A percentile compares a stretch with the other conserved stretches of the same genome.
Evolutionary conservation across 2,329 filamentous ascomycete species (phyloP).

Genomic region (Lachnellula suecica): DNA sequence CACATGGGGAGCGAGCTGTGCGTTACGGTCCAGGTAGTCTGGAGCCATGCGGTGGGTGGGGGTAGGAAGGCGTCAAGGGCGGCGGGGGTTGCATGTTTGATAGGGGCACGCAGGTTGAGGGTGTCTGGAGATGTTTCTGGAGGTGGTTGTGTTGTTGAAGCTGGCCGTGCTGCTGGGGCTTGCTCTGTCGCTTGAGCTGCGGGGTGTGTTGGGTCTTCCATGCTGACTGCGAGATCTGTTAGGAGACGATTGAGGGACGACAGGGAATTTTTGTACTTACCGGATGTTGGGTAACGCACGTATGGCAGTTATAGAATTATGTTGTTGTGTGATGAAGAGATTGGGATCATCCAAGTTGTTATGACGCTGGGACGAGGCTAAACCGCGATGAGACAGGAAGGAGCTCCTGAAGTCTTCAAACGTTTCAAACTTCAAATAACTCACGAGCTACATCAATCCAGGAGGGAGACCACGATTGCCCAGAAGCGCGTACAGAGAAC

Average conservation of each 20-base stretch:
- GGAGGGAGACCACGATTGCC: too few relatives aligned
- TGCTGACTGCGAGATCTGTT: background rate
- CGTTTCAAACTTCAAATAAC: too few relatives aligned
- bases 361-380: background rate
- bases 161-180: background rate
- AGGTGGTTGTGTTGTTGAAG: background rate
- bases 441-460: too few relatives aligned
- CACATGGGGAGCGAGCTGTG: constrained; percentile 80
- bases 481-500: too few relatives aligned
- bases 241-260: background rate
- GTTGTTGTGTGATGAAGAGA: background rate
- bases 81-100: constrained; percentile 27
- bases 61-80: constrained; percentile 32
- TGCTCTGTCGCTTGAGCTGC: too few relatives aligned
- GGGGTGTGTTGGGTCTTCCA: background rate
- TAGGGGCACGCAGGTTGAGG: constrained; percentile 45
- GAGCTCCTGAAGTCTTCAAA: background rate
- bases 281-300: too few relatives aligned
- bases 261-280: background rate
- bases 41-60: constrained; percentile 59
- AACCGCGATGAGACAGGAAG: background rate
- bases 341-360: background rate
- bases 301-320: too few relatives aligned
- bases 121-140: background rate
- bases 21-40: constrained; percentile 70